Evolutionary conservation across 768 basidiomycete genomes (phyloP).

Genomic region (Leccinum sublutescens): DNA sequence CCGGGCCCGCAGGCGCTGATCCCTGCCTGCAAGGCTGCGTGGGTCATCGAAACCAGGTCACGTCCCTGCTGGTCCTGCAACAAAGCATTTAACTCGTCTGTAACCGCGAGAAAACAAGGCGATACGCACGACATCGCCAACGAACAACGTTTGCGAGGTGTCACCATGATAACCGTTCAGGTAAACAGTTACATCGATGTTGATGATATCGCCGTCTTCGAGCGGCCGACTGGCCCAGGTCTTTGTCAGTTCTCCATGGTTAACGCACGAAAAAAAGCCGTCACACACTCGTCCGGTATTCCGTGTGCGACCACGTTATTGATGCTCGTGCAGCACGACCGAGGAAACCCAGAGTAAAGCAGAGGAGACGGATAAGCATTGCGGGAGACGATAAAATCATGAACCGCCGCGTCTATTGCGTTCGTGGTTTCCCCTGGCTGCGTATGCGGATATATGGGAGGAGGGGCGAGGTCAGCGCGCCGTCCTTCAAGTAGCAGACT

Average conservation of each 20-base stretch:
- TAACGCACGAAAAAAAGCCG: not conserved
- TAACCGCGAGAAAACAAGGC: not conserved
- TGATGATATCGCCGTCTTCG: constrained; percentile 81
- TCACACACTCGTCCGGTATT: constrained; percentile 83
- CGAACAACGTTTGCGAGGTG: constrained; percentile 79
- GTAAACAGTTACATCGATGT: constrained; percentile 85
- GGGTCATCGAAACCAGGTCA: constrained; percentile 62
- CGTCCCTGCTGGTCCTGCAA: constrained; percentile 65
- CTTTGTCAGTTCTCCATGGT: not conserved
- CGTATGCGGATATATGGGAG: not conserved
- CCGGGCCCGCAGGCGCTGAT: constrained; percentile 78
- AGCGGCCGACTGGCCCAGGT: constrained; percentile 69
- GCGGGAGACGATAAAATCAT: constrained; percentile 63
- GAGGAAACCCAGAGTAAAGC: constrained; percentile 57
- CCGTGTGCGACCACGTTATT: constrained; percentile 89
- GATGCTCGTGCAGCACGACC: constrained; percentile 61
- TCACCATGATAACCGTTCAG: constrained; percentile 88
- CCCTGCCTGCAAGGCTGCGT: constrained; percentile 63
- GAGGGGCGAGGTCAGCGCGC: not conserved
- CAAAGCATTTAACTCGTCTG: not conserved
- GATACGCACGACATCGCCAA: constrained; percentile 68
- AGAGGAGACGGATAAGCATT: constrained; percentile 88
- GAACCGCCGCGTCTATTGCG: constrained; percentile 67
- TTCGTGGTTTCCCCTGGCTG: constrained; percentile 76
- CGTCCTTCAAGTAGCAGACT: not conserved